Evolutionary conservation across 1,284 basidiomycete species (phyloP).

Genomic region (Sporisorium graminicola): DNA sequence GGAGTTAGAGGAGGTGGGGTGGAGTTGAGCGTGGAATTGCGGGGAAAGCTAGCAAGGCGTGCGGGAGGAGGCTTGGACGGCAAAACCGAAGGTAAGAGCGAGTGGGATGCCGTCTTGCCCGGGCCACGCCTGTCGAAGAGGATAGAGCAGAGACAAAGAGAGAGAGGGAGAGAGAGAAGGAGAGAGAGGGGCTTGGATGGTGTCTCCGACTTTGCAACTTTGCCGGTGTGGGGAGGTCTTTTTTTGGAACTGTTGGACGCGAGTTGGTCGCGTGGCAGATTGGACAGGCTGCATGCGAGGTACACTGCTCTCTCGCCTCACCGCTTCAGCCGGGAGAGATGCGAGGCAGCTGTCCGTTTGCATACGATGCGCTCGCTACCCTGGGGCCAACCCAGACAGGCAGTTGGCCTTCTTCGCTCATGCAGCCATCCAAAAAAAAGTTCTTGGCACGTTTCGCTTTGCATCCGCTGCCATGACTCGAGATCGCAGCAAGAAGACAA

Average conservation of each 20-base stretch:
- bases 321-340: background rate
- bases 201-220: no score
- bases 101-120: background rate
- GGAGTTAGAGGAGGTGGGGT: background rate
- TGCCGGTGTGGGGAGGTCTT: no score
- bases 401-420: background rate
- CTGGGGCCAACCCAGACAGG: no score
- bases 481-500: no score
- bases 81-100: background rate
- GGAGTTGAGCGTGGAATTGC: background rate
- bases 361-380: background rate
- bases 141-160: no score
- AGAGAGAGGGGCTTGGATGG: no score
- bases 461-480: background rate
- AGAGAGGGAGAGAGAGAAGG: background rate
- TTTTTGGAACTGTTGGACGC: no score
- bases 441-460: background rate
- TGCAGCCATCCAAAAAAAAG: constrained; percentile 3
- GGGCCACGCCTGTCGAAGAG: no score
- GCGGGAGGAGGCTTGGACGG: background rate
- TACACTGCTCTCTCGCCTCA: no score
- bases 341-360: constrained; percentile 14
- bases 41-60: background rate
- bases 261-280: constrained; percentile 7
- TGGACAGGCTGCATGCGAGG: no score